Conservation (phyloP, 1,139 yeast genomes). For the Kodamaea arcana region DNA sequence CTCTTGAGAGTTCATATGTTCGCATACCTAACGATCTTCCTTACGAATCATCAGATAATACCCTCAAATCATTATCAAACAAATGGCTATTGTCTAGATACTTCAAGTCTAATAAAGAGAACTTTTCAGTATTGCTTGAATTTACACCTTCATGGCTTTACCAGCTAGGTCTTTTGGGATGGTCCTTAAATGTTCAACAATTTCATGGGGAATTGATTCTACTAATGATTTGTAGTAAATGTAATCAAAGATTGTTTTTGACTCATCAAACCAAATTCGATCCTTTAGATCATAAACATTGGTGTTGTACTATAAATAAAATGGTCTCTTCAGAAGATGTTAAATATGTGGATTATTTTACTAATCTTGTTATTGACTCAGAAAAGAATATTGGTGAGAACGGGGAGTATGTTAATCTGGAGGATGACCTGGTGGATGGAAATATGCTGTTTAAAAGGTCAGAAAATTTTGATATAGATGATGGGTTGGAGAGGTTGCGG, state of each 20-base stretch:
- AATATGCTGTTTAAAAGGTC: slow-evolving; percentile 15
- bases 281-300: slow-evolving; percentile 31
- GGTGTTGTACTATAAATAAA: slow-evolving; percentile 28
- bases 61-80: slow-evolving; percentile 19
- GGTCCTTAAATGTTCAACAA: slow-evolving; percentile 33
- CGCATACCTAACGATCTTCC: not conserved
- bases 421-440: slow-evolving; percentile 5
- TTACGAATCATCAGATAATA: not conserved
- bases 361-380: slow-evolving; percentile 19
- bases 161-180: slow-evolving; percentile 32
- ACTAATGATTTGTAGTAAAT: slow-evolving; percentile 32
- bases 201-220: slow-evolving; percentile 26
- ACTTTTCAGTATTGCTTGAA: slow-evolving; percentile 20
- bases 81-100: slow-evolving; percentile 26
- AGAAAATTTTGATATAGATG: slow-evolving; percentile 27
- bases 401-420: slow-evolving; percentile 23
- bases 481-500: slow-evolving; percentile 29
- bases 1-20: not conserved
- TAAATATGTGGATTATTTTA: slow-evolving; percentile 20
- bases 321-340: slow-evolving; percentile 12
- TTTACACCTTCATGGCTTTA: slow-evolving; percentile 32
- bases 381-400: slow-evolving; percentile 21
- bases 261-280: slow-evolving; percentile 15
- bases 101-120: slow-evolving; percentile 35
- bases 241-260: slow-evolving; percentile 34